Conservation (phyloP, 805 yeast genomes). For the Candida berthetii region DNA sequence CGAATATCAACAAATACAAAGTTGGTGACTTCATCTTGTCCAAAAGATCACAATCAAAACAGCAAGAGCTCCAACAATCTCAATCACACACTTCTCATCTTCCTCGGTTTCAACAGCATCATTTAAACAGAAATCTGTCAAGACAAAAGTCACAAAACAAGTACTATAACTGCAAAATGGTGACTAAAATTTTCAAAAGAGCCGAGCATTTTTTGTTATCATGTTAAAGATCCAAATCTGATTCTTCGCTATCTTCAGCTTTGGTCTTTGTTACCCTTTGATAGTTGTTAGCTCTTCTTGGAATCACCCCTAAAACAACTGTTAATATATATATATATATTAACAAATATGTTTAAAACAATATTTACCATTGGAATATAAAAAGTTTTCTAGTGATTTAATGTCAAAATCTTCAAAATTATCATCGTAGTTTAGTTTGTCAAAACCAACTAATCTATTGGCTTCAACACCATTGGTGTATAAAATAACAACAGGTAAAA, state of each 20-base stretch:
- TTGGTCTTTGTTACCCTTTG: slow-evolving; percentile 11
- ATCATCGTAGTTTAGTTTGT: slow-evolving; percentile 40
- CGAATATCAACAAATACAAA: neutral
- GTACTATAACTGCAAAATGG: neutral
- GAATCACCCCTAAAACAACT: slow-evolving; percentile 19
- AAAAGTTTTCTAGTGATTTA: slow-evolving; percentile 39
- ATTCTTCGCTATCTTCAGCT: slow-evolving; percentile 24
- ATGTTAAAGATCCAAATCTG: slow-evolving; percentile 27
- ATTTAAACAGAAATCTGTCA: too few species aligned
- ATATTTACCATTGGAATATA: slow-evolving; percentile 21
- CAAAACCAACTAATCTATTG: slow-evolving; percentile 64
- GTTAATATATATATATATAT: neutral
- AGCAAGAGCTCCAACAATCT: neutral
- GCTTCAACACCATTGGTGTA: slow-evolving; percentile 56
- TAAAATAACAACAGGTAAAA: slow-evolving; percentile 64
- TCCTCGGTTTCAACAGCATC: too few species aligned
- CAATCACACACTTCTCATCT: too few species aligned
- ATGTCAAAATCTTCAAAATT: slow-evolving; percentile 40
- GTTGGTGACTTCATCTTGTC: slow-evolving; percentile 6
- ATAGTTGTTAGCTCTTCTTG: slow-evolving; percentile 26
- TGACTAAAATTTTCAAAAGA: neutral
- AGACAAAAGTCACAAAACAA: too few species aligned
- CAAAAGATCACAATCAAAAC: slow-evolving; percentile 3
- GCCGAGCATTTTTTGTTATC: neutral
- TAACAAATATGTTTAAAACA: neutral